phyloP scores from a whole-genome alignment of 2,329 filamentous ascomycete species.

The Phialemonium atrogriseum region DNA sequence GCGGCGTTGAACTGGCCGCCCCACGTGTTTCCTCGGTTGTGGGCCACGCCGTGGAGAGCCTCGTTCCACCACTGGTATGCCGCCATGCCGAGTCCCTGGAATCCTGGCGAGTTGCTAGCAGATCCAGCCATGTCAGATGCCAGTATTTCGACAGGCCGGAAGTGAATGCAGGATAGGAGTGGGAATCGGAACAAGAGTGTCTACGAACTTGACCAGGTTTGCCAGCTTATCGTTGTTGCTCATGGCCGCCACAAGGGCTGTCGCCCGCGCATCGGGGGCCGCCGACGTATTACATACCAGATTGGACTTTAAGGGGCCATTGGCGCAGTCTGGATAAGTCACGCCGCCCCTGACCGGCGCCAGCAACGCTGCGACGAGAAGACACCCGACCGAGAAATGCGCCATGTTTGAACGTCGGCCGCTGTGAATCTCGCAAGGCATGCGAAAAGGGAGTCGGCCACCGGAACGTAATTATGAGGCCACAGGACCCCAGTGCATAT shows the following conservation, averaged over 20 bases:
- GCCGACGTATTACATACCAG: constrained; percentile 11
- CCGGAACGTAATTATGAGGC: no score
- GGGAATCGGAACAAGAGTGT: no score
- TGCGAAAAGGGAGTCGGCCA: no score
- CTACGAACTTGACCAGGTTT: constrained; percentile 14
- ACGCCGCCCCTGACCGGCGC: no score
- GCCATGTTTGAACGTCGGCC: no score
- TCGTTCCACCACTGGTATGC: constrained; percentile 55
- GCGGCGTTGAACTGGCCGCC: constrained; percentile 47
- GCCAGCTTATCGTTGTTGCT: constrained; percentile 14
- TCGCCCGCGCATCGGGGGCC: constrained; percentile 11
- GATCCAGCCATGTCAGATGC: background rate
- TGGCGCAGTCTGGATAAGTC: constrained; percentile 14
- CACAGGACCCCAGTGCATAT: no score
- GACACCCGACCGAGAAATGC: no score
- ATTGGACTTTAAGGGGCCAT: constrained; percentile 11
- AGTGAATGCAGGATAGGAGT: background rate
- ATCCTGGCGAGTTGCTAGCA: constrained; percentile 31
- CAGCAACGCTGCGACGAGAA: no score
- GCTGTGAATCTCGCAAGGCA: no score
- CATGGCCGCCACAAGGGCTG: constrained; percentile 12
- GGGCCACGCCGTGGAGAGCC: constrained; percentile 53
- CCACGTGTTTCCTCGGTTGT: constrained; percentile 39
- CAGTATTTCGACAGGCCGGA: background rate
- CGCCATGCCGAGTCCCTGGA: constrained; percentile 46